Conservation (phyloP, 225 moss, liverwort and hornwort genomes). For the Asterella californica region DNA sequence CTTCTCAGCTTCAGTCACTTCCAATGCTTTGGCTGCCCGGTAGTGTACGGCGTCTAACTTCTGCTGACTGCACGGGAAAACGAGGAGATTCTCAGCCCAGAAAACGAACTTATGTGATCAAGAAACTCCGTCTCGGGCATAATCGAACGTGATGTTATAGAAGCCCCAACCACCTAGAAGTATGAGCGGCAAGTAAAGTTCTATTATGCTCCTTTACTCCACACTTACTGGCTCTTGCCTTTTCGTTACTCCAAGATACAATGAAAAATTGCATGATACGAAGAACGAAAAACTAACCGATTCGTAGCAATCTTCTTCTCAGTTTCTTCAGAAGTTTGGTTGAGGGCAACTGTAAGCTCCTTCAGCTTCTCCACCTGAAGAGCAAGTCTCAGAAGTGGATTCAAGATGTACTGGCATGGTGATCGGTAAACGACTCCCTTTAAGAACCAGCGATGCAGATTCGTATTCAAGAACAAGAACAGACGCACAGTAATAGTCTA, state of each 20-base stretch:
- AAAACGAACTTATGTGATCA: not conserved
- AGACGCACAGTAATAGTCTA: too few relatives aligned
- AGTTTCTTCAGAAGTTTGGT: slow-evolving; percentile 30
- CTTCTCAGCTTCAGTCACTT: slow-evolving; percentile 50
- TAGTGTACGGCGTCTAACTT: slow-evolving; percentile 49
- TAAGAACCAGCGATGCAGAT: too few relatives aligned
- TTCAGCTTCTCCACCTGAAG: slow-evolving; percentile 45
- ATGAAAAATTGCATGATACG: not conserved
- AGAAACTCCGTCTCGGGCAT: not conserved
- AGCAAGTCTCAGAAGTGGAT: not conserved
- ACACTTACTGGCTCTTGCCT: not conserved
- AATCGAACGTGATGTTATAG: too few relatives aligned
- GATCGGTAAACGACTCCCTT: not conserved
- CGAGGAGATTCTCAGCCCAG: not conserved
- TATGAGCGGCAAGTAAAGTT: too few relatives aligned
- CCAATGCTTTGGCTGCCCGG: slow-evolving; percentile 43
- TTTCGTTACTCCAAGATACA: not conserved
- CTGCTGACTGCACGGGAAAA: slow-evolving; percentile 37
- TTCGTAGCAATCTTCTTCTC: slow-evolving; percentile 43
- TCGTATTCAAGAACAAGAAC: too few relatives aligned
- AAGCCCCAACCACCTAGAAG: too few relatives aligned
- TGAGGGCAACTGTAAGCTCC: slow-evolving; percentile 31
- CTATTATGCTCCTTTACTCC: not conserved
- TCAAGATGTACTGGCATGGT: not conserved
- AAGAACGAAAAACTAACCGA: slow-evolving; percentile 21